Evolutionary conservation across 2,329 filamentous ascomycete genomes (phyloP), one percentile per base, ranked within the genome.

Genomic region (Dactylonectria estremocensis): DNA sequence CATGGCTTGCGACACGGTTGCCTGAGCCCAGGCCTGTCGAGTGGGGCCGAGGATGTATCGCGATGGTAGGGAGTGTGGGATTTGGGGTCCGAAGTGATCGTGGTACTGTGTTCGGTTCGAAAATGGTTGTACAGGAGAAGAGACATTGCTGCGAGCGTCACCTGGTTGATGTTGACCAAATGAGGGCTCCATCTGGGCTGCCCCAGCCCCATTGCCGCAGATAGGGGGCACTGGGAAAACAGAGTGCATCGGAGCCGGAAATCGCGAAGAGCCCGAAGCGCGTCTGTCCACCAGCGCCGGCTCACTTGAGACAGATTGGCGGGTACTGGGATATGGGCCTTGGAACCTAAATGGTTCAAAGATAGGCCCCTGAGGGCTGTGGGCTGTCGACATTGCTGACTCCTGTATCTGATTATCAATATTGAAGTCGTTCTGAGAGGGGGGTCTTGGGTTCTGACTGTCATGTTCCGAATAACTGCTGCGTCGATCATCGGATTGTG

Each of bases 391-490:
- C 37, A 52, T 61, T 35, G 37, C 33, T 22, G 68, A 67, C 56
- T 65, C 73, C 73, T 75, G 71, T 40, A 58, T 61, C 37, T 71
- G 66, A 69, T 53, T 53, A 72, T 75, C 72, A 75, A 72, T 64
- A 74, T 45, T 62, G 52, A 55, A 33, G 37, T 68, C 64, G 55
- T 56, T 71, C 50, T 68, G 67, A 50, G 54, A 62, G 62, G 68
- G 64, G 64, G 45, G 43, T 56, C 43, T 54, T 68, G 71, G 68
- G 71, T 66, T 68, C 73, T 75, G 68, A 75, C 73, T 75, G 60
- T 74, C 64, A 72, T 68, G 52, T 50, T 72, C 64, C 46, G 69
- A 66, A 50, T 71, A 60, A 61, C 69, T 72, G 52, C 62, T 49
- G 56, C 68, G 72, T 60, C 71, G 68, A 52, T 72, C 71, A 56